Evolutionary conservation across 2,329 filamentous ascomycete genomes (phyloP), one percentile per base, ranked within the genome.

Genomic region (Pyrenophora graminea): DNA sequence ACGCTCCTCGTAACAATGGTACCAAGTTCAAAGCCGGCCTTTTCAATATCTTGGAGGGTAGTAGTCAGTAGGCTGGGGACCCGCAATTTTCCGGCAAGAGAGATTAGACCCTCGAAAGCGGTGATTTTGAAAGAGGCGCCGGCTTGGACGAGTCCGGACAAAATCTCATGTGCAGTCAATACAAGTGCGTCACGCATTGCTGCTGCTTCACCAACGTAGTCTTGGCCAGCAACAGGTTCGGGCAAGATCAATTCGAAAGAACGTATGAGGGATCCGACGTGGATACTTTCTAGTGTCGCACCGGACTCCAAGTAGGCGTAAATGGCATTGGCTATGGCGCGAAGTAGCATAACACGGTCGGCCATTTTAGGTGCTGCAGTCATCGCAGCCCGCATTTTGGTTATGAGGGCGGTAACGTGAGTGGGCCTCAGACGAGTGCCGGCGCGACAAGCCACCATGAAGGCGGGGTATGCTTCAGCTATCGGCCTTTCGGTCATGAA

Each of bases 381-480:
- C 45, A 67, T 64, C 37, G 59, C 61, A 18, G 66, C 59, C 2
- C 56, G 59, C 25, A 79, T 53, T 32, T 63, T 64, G 18, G 60
- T 60, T 8, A 78, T 45, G 2, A 78, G 45, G 8, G 55, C 56
- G 8, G 69, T 72, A 4, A 76, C 61, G 23, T 62, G 60, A 9
- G 59, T 58, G 1, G 64, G 62, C 31, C 64, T 72, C 23, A 75
- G 48, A 1, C 57, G 45, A 10, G 69, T 66, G 2, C 79, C 79
- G 23, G 75, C 70, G 18, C 78, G 76, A 53, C 78, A 81, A 5
- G 77, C 76, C 46, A 82, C 65, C 21, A 79, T 70, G 53, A 77
- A 80, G 4, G 77, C 69, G 2, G 76, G 74, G 55, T 79, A 81
- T 2, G 69, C 74, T 62, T 82, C 80, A 1, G 67, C 51, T 1